phyloP scores from a whole-genome alignment of 2,329 filamentous ascomycete genomes.

The Fusarium sulawesiense region DNA sequence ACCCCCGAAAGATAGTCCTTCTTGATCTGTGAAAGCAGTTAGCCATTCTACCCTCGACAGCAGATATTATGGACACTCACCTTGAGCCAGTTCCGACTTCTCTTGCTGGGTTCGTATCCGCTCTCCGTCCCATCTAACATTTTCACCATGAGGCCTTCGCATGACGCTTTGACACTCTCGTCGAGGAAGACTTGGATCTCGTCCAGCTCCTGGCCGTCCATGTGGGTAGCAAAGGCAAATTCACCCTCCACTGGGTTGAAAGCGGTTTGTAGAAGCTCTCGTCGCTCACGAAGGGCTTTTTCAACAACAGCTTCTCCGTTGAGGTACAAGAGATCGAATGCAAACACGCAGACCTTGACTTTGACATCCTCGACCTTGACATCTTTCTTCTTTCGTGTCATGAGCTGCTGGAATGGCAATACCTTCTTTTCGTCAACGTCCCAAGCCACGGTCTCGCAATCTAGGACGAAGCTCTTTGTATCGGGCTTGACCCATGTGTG shows the following conservation, averaged over 20 bases:
- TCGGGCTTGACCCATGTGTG: conserved; percentile 88
- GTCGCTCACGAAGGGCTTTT: conserved; percentile 85
- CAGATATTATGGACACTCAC: conserved; percentile 55
- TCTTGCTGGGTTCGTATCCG: conserved; percentile 94
- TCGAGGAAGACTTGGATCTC: conserved; percentile 94
- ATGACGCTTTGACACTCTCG: conserved; percentile 94
- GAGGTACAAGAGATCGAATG: conserved; percentile 92
- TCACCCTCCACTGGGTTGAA: conserved; percentile 88
- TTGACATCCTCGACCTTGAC: conserved; percentile 96
- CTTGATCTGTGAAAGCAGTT: conserved; percentile 73
- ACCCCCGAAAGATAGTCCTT: conserved; percentile 97
- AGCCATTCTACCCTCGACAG: conserved; percentile 66
- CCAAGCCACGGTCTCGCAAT: conserved; percentile 98
- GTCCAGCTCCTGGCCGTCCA: conserved; percentile 88
- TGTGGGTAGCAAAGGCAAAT: conserved; percentile 88
- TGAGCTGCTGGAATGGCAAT: conserved; percentile 94
- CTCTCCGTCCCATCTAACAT: conserved; percentile 96
- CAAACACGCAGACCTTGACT: conserved; percentile 96
- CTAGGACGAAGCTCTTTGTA: conserved; percentile 96
- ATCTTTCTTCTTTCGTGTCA: conserved; percentile 98
- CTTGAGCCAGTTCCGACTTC: conserved; percentile 98
- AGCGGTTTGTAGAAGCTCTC: conserved; percentile 77
- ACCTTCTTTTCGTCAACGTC: conserved; percentile 96
- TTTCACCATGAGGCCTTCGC: conserved; percentile 98
- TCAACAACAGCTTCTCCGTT: conserved; percentile 92